Conservation (phyloP, 129 eudicot genomes). For the Arctium minus region DNA sequence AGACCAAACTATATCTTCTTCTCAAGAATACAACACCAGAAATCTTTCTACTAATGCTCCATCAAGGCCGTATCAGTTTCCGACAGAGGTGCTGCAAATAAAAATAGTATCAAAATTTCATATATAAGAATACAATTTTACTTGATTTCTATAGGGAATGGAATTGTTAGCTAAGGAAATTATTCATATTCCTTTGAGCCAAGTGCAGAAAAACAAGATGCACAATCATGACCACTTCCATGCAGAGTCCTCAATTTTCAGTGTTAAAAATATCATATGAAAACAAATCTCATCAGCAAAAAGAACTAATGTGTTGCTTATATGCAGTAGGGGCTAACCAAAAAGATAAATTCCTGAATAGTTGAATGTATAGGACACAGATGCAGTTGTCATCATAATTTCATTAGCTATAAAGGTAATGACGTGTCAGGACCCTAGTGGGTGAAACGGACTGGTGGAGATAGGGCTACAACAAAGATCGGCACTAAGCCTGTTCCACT, state of each 20-base stretch:
- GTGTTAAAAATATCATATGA: neutral
- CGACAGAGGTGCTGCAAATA: conserved; percentile 88
- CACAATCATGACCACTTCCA: neutral
- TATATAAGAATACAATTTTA: neutral
- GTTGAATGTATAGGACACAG: neutral
- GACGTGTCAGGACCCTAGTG: neutral
- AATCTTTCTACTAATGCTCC: conserved; percentile 45
- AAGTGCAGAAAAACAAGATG: neutral
- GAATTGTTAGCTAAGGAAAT: neutral
- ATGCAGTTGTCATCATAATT: neutral
- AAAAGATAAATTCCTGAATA: neutral
- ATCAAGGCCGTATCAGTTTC: conserved; percentile 89
- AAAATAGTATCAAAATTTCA: neutral
- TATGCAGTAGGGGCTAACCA: neutral
- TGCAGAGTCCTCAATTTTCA: neutral
- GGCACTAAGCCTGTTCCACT: neutral
- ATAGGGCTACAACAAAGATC: neutral
- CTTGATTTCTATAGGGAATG: neutral
- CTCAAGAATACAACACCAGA: conserved; percentile 23
- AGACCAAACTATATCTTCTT: conserved; percentile 15
- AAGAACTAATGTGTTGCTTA: neutral
- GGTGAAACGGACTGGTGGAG: neutral
- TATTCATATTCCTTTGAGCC: neutral
- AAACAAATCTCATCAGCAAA: neutral
- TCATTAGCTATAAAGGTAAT: neutral